phyloP scores from a whole-genome alignment of 164 flowering plant genomes.

The Magnolia officinalis region DNA sequence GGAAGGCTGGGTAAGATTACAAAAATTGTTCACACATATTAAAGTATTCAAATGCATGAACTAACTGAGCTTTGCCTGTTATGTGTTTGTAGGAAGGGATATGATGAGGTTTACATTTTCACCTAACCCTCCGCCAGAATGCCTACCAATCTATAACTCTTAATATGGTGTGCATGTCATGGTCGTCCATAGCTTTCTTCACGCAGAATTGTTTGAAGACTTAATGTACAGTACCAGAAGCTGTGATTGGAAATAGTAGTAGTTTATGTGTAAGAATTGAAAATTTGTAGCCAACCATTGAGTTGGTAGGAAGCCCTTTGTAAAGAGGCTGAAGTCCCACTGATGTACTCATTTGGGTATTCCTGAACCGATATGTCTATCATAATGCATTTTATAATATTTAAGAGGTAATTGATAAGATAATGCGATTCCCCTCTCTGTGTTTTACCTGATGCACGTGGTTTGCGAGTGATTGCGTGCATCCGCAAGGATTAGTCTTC shows the following conservation, averaged over 20 bases:
- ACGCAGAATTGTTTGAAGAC: background rate
- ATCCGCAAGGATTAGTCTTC: no score
- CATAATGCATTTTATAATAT: no score
- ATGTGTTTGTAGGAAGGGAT: constrained; percentile 57
- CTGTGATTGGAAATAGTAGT: background rate
- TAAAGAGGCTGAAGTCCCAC: background rate
- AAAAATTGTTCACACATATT: background rate
- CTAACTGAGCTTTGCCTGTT: background rate
- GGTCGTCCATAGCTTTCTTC: background rate
- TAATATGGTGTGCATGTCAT: background rate
- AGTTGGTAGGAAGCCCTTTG: background rate
- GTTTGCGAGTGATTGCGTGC: no score
- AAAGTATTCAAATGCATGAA: background rate
- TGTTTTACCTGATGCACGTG: no score
- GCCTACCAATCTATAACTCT: background rate
- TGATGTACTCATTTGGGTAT: no score
- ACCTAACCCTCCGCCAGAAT: constrained; percentile 6
- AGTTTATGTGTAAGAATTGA: background rate
- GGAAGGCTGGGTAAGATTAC: constrained; percentile 75
- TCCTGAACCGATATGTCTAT: no score
- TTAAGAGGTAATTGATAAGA: no score
- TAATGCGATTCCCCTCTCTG: no score
- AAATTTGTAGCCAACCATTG: background rate
- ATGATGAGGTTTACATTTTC: constrained; percentile 82
- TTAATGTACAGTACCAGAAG: background rate